Conservation (phyloP, 305 asterid species). For the Fraxinus latifolia region DNA sequence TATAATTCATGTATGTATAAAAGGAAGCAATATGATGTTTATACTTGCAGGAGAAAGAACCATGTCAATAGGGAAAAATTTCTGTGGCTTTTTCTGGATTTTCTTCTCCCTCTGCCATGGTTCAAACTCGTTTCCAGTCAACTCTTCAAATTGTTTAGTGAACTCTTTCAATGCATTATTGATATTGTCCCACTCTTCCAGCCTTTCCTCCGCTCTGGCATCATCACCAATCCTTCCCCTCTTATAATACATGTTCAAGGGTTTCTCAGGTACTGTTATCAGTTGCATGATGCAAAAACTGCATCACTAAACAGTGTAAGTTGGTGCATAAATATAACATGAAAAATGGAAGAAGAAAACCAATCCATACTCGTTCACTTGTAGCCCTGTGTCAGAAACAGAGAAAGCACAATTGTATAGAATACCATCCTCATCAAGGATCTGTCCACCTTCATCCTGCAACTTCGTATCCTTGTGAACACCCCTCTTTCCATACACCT, state of each 20-base stretch:
- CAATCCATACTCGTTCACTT: slow-evolving; percentile 47
- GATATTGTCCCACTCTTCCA: slow-evolving; percentile 50
- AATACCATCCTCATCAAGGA: slow-evolving; percentile 68
- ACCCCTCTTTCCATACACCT: slow-evolving; percentile 75
- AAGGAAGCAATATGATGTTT: not conserved
- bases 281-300: slow-evolving; percentile 64
- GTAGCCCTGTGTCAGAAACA: slow-evolving; percentile 42
- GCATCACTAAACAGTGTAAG: slow-evolving; percentile 3
- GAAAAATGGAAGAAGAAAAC: not conserved
- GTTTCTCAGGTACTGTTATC: slow-evolving; percentile 53
- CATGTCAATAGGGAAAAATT: slow-evolving; percentile 64
- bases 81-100: slow-evolving; percentile 47
- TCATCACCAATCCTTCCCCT: slow-evolving; percentile 57
- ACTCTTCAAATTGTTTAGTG: slow-evolving; percentile 43
- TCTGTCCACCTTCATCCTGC: slow-evolving; percentile 67
- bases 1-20: not conserved
- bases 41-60: slow-evolving; percentile 25
- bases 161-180: slow-evolving; percentile 54
- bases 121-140: slow-evolving; percentile 60
- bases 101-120: slow-evolving; percentile 75
- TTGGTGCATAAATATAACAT: not conserved
- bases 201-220: slow-evolving; percentile 43
- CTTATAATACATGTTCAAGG: slow-evolving; percentile 60
- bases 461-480: slow-evolving; percentile 77
- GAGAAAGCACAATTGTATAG: slow-evolving; percentile 73